Percentiles rank a stretch among this genome's conserved stretches.
Conservation (phyloP, 2,329 filamentous ascomycete genomes). For the Drechslerella coelobrocha region DNA sequence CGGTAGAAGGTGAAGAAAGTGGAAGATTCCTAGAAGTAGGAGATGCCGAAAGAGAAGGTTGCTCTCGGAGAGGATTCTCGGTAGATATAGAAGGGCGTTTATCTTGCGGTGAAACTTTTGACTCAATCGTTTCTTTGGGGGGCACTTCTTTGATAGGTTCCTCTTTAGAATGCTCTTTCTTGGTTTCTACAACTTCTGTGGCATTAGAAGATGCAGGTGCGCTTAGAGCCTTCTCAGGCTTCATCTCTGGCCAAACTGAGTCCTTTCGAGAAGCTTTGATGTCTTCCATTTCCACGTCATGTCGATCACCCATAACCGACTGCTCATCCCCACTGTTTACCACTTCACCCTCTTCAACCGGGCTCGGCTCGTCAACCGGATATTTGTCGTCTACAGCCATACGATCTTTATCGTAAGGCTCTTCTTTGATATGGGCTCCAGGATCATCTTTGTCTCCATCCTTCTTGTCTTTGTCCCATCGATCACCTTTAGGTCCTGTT, state of each 20-base stretch:
- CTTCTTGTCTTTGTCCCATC: slow-evolving; percentile 48
- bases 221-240: slow-evolving; percentile 13
- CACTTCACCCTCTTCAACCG: slow-evolving; percentile 46
- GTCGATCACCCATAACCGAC: slow-evolving; percentile 29
- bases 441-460: slow-evolving; percentile 43
- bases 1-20: slow-evolving; percentile 33
- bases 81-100: slow-evolving; percentile 31
- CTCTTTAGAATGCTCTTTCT: slow-evolving; percentile 30
- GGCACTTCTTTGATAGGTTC: slow-evolving; percentile 28
- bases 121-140: slow-evolving; percentile 44
- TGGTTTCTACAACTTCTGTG: slow-evolving; percentile 22
- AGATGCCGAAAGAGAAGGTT: slow-evolving; percentile 31
- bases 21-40: slow-evolving; percentile 29
- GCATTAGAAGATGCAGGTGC: slow-evolving; percentile 13
- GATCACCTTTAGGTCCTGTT: slow-evolving; percentile 23
- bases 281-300: slow-evolving; percentile 42
- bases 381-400: slow-evolving; percentile 31
- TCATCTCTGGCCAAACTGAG: slow-evolving; percentile 9
- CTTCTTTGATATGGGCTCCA: slow-evolving; percentile 33
- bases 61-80: slow-evolving; percentile 23
- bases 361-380: slow-evolving; percentile 41
- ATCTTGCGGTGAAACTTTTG: slow-evolving; percentile 37
- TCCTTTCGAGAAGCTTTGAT: slow-evolving; percentile 26
- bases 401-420: slow-evolving; percentile 33
- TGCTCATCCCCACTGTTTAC: slow-evolving; percentile 41